phyloP scores from a whole-genome alignment of 768 basidiomycete genomes.

The Termitomyces heimii region DNA sequence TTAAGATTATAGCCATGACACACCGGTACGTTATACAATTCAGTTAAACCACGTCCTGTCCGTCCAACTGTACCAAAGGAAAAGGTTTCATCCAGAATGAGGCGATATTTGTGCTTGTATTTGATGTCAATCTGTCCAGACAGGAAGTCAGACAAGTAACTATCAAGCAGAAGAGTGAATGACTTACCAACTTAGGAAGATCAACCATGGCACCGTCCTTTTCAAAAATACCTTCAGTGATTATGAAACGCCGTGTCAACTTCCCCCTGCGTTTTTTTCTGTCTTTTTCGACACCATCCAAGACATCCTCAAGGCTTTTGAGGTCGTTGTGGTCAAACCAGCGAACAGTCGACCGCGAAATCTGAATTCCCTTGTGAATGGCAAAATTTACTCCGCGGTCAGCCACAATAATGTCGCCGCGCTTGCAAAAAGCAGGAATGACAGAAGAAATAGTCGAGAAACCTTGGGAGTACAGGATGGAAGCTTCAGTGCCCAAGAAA shows the following conservation, averaged over 20 bases:
- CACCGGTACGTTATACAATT: conserved; percentile 90
- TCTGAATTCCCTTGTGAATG: conserved; percentile 93
- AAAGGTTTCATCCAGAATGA: conserved; percentile 90
- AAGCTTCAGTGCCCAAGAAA: conserved; percentile 83
- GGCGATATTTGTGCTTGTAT: conserved; percentile 89
- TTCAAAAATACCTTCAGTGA: conserved; percentile 97
- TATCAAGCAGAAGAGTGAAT: background rate
- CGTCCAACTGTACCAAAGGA: conserved; percentile 92
- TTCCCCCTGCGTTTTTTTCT: conserved; percentile 75
- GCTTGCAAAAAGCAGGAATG: conserved; percentile 96
- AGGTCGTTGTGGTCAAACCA: conserved; percentile 98
- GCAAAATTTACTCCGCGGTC: conserved; percentile 96
- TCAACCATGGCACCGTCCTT: conserved; percentile 91
- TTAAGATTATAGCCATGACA: conserved; percentile 17
- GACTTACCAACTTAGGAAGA: conserved; percentile 81
- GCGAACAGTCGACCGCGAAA: conserved; percentile 83
- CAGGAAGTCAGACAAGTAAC: background rate
- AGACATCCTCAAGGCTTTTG: conserved; percentile 82
- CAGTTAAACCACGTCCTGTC: conserved; percentile 92
- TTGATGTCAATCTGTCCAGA: conserved; percentile 80
- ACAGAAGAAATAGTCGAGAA: conserved; percentile 91
- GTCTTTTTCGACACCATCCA: conserved; percentile 83
- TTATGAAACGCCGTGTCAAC: conserved; percentile 87
- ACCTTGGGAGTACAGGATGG: conserved; percentile 92
- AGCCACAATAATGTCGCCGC: conserved; percentile 96